Evolutionary conservation across 2,329 filamentous ascomycete genomes (phyloP), one percentile per base, ranked within the genome.

Genomic region (Lithohypha guttulata): DNA sequence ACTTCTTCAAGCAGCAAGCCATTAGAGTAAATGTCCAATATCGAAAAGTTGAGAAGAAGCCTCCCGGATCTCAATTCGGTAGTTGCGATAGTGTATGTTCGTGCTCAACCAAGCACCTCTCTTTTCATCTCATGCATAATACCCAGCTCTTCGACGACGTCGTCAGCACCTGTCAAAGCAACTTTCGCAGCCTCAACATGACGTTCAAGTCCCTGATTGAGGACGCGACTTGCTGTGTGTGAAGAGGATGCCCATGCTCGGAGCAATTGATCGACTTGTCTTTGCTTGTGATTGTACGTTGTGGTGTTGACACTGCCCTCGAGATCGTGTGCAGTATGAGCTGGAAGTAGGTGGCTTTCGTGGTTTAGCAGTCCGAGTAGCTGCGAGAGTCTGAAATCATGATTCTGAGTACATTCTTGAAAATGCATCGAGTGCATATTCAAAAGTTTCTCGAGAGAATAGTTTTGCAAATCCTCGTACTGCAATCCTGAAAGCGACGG

Each of bases 341-440:
- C 40, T 17, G 42, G 47, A 3, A 53, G 44, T 9, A 53, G 41
- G 20, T 53, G 50, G 32, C 50, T 53, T 27, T 53, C 50, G 19
- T 53, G 49, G 28, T 45, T 41, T 14, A 51, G 43, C 23, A 45
- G 34, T 13, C 44, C 43, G 10, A 53, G 42, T 23, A 45, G 43
- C 20, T 45, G 42, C 18, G 41, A 30, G 3, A 42, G 42, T 6
- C 17, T 28, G 2, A 21, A 13, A 9, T 32, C 22, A 13, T 50
- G 43, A 15, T 32, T 41, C 6, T 36, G 23, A 6, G 45, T 23
- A 22, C 46, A 42, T 10, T 44, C 42, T 8, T 39, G 13, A 10
- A 39, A 18, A 26, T 47, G 39, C 6, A 21, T 25, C 9, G 41
- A 26, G 30, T 47, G 29, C 15, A 32, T 27, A 8, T 40, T 27